Base-by-base conservation (phyloP, 2,329 filamentous ascomycete genomes). In the Arthroderma sp. region DNA sequence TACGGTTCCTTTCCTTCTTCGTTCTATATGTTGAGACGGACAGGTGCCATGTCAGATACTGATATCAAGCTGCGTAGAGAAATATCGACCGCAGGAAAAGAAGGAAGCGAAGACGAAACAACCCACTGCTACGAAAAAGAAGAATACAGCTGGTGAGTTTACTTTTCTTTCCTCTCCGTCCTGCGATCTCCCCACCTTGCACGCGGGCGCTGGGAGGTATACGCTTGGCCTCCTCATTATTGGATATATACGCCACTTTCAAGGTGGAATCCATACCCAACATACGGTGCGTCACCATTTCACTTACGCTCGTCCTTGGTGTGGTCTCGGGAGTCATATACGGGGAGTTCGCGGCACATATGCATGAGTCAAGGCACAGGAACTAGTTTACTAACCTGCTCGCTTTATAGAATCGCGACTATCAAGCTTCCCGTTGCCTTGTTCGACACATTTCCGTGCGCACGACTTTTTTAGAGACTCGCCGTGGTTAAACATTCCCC, bases 401-500 rank as follows among this genome's bases (percentile, higher is more conserved):
- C 8, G 2, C 9, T 33, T 31, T 51, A 9, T 38, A 39, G 51
- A 39, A 38, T 25, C 31, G 11, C 8, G 33, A n/a, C 7, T 39
- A 33, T 54, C 37, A n/a, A n/a, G 17, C 8, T 54, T 37, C n/a
- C 51, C 37, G 25, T 25, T 33, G 49, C 35, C 54, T 38, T 52
- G 56, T 56, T 62, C 65, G 57, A 63, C 61, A 9, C 69, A 69
- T 21, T 74, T 77, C 60, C 77, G 73, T 39, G 74, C 77, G 56
- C 70, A 76, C 59, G 76, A 80, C 38, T 88, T 91, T 71, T 98
- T 96, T 70, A 74, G 77, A 66, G 91, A 95, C 67, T 86, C 86
- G 67, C 88, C 91, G 0, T 98, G 93, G 91, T 78, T 90, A 56
- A 80, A 84, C 55, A 76, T 91, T 9, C 87, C 90, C 21, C 64